Evolutionary conservation across 768 basidiomycete genomes (phyloP).

Genomic region (Lentinula sp.): DNA sequence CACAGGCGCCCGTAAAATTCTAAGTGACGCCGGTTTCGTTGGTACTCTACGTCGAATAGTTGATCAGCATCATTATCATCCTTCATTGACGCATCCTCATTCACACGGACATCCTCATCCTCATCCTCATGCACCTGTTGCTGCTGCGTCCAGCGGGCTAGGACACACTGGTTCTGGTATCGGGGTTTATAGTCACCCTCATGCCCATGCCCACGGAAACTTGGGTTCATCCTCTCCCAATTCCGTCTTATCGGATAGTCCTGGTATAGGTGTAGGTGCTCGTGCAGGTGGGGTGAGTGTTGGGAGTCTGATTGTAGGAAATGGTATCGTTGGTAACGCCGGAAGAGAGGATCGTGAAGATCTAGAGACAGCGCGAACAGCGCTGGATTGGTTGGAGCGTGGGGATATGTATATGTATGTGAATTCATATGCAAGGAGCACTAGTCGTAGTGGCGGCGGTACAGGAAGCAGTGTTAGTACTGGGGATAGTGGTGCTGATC

Average conservation of each 20-base stretch:
- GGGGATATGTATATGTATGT: constrained; percentile 3
- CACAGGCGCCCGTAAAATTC: neutral
- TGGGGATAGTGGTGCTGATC: neutral
- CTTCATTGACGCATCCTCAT: neutral
- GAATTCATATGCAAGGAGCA: neutral
- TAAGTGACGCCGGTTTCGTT: constrained; percentile 31
- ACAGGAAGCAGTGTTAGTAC: neutral
- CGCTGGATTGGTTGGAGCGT: constrained; percentile 47
- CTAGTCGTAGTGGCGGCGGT: neutral
- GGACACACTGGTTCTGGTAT: neutral
- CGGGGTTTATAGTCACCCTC: neutral
- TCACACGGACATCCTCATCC: neutral
- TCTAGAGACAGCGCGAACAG: constrained; percentile 46
- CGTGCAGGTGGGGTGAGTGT: constrained; percentile 20
- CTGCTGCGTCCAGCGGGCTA: neutral
- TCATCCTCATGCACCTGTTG: neutral
- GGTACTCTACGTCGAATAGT: constrained; percentile 22
- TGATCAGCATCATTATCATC: neutral
- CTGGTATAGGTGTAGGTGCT: constrained; percentile 8
- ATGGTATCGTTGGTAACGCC: constrained; percentile 3
- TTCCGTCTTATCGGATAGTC: neutral
- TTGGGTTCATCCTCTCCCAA: neutral
- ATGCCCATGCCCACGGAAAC: neutral
- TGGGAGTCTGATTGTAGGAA: constrained; percentile 1
- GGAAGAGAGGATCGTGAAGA: constrained; percentile 60